phyloP scores from a whole-genome alignment of 2,329 filamentous ascomycete genomes.

The Curvularia verruculosa region DNA sequence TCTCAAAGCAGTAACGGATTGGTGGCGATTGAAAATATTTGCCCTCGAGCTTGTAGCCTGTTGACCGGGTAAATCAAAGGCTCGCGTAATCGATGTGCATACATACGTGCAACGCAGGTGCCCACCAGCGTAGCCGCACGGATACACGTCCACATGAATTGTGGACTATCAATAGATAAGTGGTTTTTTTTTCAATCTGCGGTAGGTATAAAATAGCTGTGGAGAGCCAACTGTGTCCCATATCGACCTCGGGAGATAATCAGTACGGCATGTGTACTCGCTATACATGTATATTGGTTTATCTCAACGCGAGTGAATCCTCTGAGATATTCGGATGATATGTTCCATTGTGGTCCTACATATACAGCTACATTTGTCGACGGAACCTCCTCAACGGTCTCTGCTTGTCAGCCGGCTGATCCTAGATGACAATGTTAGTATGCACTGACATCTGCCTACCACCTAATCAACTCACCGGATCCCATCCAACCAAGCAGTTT shows the following conservation, averaged over 20 bases:
- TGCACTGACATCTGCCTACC: neutral
- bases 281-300: neutral
- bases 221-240: neutral
- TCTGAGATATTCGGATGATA: neutral
- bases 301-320: too few relatives aligned
- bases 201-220: neutral
- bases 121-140: neutral
- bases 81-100: conserved; percentile 5
- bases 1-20: neutral
- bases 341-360: neutral
- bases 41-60: neutral
- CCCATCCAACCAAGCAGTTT: conserved; percentile 38
- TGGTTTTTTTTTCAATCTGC: neutral
- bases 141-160: neutral
- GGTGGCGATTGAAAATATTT: neutral
- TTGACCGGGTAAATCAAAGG: conserved; percentile 7
- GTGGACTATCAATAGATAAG: neutral
- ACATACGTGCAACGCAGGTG: neutral
- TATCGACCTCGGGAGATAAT: neutral
- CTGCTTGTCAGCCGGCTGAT: conserved; percentile 11
- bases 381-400: conserved; percentile 8
- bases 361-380: neutral
- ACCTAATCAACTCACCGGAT: conserved; percentile 20
- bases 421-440: conserved; percentile 1
- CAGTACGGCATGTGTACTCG: neutral